Percentiles rank a stretch among this genome's conserved stretches.
Conservation (phyloP, 2,329 filamentous ascomycete species). For the Sporothrix pseudoabietina region DNA sequence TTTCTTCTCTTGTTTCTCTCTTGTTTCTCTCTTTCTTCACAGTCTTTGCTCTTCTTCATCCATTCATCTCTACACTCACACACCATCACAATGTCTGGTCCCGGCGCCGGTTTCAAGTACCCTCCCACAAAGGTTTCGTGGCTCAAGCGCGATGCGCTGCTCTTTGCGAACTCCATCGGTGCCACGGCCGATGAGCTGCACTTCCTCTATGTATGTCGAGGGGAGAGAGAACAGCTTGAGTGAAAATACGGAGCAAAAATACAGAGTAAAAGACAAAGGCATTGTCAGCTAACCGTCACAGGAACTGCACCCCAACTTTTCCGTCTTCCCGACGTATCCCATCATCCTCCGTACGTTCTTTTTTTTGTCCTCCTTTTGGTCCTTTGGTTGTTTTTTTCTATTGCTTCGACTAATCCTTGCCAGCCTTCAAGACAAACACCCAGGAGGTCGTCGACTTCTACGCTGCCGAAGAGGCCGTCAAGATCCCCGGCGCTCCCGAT, state of each 20-base stretch:
- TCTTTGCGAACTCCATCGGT: slow-evolving; percentile 90
- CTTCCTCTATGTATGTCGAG: slow-evolving; percentile 74
- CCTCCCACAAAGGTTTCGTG: slow-evolving; percentile 75
- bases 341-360: slow-evolving; percentile 68
- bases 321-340: slow-evolving; percentile 86
- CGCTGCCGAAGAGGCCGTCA: slow-evolving; percentile 63
- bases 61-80: background rate
- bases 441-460: slow-evolving; percentile 86
- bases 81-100: slow-evolving; percentile 47
- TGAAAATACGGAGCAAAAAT: no score
- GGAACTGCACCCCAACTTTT: slow-evolving; percentile 86
- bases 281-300: slow-evolving; percentile 41
- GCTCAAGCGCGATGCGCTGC: slow-evolving; percentile 83
- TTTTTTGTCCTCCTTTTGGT: background rate
- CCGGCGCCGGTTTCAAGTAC: slow-evolving; percentile 76
- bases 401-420: no score
- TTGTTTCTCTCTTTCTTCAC: background rate
- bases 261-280: background rate
- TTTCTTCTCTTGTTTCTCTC: background rate
- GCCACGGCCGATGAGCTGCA: slow-evolving; percentile 83
- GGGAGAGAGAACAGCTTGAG: background rate
- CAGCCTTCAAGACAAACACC: slow-evolving; percentile 73
- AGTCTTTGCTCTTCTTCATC: background rate
- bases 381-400: background rate
- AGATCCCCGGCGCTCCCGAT: slow-evolving; percentile 74